Base-by-base conservation (phyloP, 345 rosid species). In the Euphorbia lathyris region DNA sequence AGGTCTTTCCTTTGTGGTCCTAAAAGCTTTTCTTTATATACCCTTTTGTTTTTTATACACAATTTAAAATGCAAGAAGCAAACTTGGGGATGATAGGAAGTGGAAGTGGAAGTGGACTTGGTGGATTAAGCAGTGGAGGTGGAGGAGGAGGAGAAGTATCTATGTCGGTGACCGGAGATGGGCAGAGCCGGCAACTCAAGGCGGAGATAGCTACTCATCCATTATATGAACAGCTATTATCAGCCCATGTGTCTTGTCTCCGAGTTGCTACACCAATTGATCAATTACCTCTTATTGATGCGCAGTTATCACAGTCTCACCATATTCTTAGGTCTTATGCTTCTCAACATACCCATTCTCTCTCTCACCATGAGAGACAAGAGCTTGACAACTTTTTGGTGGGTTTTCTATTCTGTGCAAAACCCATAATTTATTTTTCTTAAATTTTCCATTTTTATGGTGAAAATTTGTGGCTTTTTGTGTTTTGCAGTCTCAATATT, bases 331-430 rank as follows among this genome's bases (percentile, higher is more conserved):
- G 97, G 79, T 88, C 98, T 69, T 94, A 94, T 26, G 97, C 87
- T 65, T 83, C 93, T 16, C 69, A 86, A 56, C 77, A 74, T 48
- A 72, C 75, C 1, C 88, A 78, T 9, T 68, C 75, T 25, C 78
- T 86, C 59, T 71, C 92, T 12, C 95, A 86, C 12, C 89, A 82
- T 74, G 97, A 91, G 58, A 86, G 90, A 71, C 98, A 94, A 59
- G 97, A 94, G 72, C 98, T 94, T 43, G 96, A 94, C 69, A 86
- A 88, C 76, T 91, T 94, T 84, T 79, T 94, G 97, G 98, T 94
- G 14, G 55, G 65, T 66, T 53, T 19, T 57, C n/a, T 20, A 12
- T 61, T 11, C 0, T 17, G 0, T 27, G 20, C 23, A 57, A 42
- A 40, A 45, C 20, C 34, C 32, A 13, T 32, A 1, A 13, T 65